phyloP scores from a whole-genome alignment of 129 eudicot species.

The Tagetes erecta region DNA sequence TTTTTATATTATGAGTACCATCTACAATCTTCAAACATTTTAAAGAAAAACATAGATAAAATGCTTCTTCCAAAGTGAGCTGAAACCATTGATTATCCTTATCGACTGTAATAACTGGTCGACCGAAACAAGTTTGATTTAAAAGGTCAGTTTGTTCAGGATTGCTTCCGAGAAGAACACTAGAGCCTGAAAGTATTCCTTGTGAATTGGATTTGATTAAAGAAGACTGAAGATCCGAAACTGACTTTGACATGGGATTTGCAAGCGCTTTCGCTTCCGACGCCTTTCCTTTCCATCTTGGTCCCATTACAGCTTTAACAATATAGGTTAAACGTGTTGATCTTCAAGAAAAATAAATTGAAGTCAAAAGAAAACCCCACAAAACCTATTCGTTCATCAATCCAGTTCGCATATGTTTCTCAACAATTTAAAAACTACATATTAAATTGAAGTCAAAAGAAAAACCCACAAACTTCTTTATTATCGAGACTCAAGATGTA shows the following conservation, averaged over 20 bases:
- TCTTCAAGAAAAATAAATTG: too few relatives aligned
- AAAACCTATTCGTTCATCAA: too few relatives aligned
- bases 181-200: conserved; percentile 55
- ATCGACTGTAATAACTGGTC: conserved; percentile 51
- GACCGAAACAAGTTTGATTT: conserved; percentile 68
- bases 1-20: conserved; percentile 30
- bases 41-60: conserved; percentile 48
- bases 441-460: background rate
- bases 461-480: background rate
- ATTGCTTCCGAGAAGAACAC: conserved; percentile 52
- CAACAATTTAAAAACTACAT: too few relatives aligned
- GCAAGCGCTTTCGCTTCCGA: conserved; percentile 71
- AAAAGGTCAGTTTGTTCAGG: conserved; percentile 62
- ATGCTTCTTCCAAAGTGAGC: conserved; percentile 64
- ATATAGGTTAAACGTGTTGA: too few relatives aligned
- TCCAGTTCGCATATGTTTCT: too few relatives aligned
- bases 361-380: background rate
- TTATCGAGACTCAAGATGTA: background rate
- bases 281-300: conserved; percentile 85
- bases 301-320: conserved; percentile 51
- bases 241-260: conserved; percentile 60
- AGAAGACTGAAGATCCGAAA: conserved; percentile 53
- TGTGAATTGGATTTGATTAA: conserved; percentile 44
- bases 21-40: conserved; percentile 50
- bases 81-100: conserved; percentile 73